A percentile compares a stretch with the other conserved stretches of the same genome.
Conservation (phyloP, 148 eudicot genomes). For the Pouteria glomerata region DNA sequence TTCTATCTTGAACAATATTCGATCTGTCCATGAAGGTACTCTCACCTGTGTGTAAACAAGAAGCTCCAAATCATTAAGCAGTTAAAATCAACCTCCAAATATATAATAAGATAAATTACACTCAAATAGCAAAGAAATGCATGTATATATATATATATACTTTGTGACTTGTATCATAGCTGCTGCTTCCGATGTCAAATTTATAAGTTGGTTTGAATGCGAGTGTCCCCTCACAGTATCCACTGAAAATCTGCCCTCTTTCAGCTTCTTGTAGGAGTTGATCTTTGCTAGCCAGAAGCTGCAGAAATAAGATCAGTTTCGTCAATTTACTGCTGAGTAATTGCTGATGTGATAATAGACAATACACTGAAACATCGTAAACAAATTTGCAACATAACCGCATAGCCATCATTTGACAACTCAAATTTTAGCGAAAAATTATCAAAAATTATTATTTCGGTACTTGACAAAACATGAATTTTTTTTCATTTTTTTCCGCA, state of each 20-base stretch:
- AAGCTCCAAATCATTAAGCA: not conserved
- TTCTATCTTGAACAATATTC: conserved; percentile 43
- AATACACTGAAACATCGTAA: not conserved
- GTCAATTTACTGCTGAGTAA: too few relatives aligned
- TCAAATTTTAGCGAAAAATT: too few relatives aligned
- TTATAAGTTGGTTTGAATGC: conserved; percentile 53
- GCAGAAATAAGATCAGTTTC: not conserved
- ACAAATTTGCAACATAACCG: not conserved
- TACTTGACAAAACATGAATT: too few relatives aligned
- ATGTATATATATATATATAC: conserved; percentile 21
- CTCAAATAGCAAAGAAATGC: not conserved
- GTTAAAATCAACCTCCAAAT: not conserved
- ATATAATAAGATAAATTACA: too few relatives aligned
- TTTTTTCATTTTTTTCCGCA: too few relatives aligned
- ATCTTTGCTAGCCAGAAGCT: conserved; percentile 40
- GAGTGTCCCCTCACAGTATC: conserved; percentile 44
- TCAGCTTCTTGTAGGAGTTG: conserved; percentile 53
- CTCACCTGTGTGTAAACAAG: conserved; percentile 24
- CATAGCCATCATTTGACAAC: too few relatives aligned
- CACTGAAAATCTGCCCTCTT: conserved; percentile 42
- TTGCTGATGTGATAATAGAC: too few relatives aligned
- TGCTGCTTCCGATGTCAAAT: conserved; percentile 40
- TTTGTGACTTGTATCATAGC: conserved; percentile 52
- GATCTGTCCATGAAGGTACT: conserved; percentile 58
- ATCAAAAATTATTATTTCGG: too few relatives aligned